Base-by-base conservation (phyloP, 257 asterid genomes). In the Hygrophila difformis region DNA sequence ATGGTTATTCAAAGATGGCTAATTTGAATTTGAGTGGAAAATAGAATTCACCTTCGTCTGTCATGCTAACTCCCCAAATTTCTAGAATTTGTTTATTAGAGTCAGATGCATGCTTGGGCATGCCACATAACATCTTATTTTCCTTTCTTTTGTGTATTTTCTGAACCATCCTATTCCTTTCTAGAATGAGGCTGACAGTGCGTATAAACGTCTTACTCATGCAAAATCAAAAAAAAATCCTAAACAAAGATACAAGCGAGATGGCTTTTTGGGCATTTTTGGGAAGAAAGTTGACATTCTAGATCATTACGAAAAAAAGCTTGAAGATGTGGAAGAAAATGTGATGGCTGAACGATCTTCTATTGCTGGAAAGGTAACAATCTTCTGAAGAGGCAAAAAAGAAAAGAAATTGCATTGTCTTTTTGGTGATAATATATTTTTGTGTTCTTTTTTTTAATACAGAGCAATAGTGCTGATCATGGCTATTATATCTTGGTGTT, bases 221-320 rank as follows among this genome's bases (percentile, higher is more conserved):
- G 8, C 66, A 72, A 77, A 72, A 68, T 64, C 94, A 28, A 57
- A 59, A 39, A 54, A 64, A 11, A 40, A 53, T 57, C 41, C 67
- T 29, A 61, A 60, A 55, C 56, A 68, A 59, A 77, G 77, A 56
- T 62, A 51, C 55, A 48, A 60, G 59, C 71, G 84, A 49, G 10
- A 57, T 28, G 82, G 96, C 9, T 82, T 73, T 65, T 34, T 77
- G 70, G 96, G 96, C 45, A 64, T 89, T 59, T 67, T 52, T 53
- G 88, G 96, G 38, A 62, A 5, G 24, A 74, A 50, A 71, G 62
- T 75, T 60, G 69, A 75, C 63, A 55, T 63, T 37, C 47, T 67
- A 18, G 85, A 78, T 43, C 77, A 77, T 52, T 73, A 77, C 61
- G 94, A 76, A 59, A 85, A 79, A 86, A 70, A 74, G 71, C 65